Base-by-base conservation (phyloP, 495 filamentous ascomycete genomes). In the Xylaria curta region DNA sequence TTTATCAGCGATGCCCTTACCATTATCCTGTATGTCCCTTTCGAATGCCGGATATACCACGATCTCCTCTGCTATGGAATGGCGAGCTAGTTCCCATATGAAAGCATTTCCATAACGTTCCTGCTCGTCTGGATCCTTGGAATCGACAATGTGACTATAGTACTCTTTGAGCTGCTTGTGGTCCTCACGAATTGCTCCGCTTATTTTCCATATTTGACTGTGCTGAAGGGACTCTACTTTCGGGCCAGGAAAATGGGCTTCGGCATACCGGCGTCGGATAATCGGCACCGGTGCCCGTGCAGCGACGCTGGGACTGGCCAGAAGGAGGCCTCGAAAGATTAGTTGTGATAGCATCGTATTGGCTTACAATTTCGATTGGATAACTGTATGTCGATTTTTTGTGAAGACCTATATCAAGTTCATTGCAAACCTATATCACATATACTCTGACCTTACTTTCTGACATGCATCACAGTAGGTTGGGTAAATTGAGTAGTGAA, bases 41-140 rank as follows among this genome's bases (percentile, higher is more conserved):
- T 92, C 91, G 8, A 93, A 84, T 0, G 85, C 85, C 0, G 91
- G 91, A 78, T 93, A 93, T 19, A 93, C 83, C 46, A 92, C 86
- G 2, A 94, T 78, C 80, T 93, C 92, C 77, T 93, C 89, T 66
- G 82, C 88, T 74, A 92, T 82, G 0, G 87, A 85, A 75, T 92
- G 88, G 10, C 91, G 86, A 13, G 92, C 88, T 4, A 94, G 81
- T 74, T 90, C 89, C 92, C 91, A 94, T 40, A 89, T 88, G 69
- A 93, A 91, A 61, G 87, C 86, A 68, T 93, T 93, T 77, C 89
- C 87, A 79, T 81, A 93, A 19, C 84, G 79, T 1, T 75, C 79
- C 73, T 85, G 85, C 7, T 85, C 81, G 64, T 89, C 85, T 26
- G 79, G 71, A 47, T 87, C 82, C 3, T 74, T 79, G 12, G 87